Evolutionary conservation across 768 basidiomycete genomes (phyloP), one percentile per base, ranked within the genome.

Genomic region (Mycena kentingensis): DNA sequence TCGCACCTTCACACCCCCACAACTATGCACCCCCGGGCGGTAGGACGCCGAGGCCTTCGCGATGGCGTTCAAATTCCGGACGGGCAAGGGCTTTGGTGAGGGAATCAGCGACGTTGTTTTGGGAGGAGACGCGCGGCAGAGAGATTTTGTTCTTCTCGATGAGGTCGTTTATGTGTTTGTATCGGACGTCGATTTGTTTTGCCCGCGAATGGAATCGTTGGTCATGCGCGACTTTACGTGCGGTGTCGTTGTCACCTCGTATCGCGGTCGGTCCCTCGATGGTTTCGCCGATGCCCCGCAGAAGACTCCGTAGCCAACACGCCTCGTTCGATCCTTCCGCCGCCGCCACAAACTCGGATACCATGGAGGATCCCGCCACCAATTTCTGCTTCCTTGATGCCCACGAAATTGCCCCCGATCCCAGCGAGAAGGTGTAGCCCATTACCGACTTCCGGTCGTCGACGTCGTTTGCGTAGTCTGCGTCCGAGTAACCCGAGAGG

Each of bases 121-220:
- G n/a, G 1, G 67, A 65, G 0, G 51, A 38, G 11, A 67, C 42
- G 46, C 67, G 63, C 5, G n/a, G 35, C 5, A 72, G n/a, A 2
- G 7, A 4, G 29, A 74, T 34, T 0, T 52, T 46, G 1, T 57
- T 46, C 13, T 55, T 35, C 1, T 58, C 55, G 11, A 73, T 54
- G 10, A 47, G 39, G 35, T 73, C 60, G 16, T 63, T 51, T n/a
- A 72, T 45, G 37, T 61, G 64, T 44, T 74, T 67, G 42, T 68
- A 63, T 0, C 58, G 54, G 15, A 71, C 58, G 22, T 70, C 66
- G 43, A 75, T 69, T 55, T 75, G 74, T 48, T 71, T 73, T 3
- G 37, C 4, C 1, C 44, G 27, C 4, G 11, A 19, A 37, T 54
- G 56, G 27, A 36, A 22, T 18, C 26, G n/a, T 2, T 42, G 29